These are phyloP conservation scores for Candida nitratophila DNA, from an alignment of 805 yeast species.

Conservation along the genomic window DNA sequence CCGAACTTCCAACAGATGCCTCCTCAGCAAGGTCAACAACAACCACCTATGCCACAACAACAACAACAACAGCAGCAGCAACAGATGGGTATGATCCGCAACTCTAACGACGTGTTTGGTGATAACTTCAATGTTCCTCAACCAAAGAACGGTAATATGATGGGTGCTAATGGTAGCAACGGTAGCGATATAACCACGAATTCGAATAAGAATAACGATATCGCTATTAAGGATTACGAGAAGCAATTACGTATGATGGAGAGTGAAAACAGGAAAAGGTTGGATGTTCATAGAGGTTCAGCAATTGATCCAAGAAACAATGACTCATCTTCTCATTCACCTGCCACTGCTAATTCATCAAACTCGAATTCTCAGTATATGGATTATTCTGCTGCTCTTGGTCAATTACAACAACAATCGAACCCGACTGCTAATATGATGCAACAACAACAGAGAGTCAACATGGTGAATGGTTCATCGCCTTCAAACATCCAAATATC, in stretches of 20 bases:
- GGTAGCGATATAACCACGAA: background rate
- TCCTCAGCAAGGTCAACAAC: slow-evolving; percentile 14
- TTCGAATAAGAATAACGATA: slow-evolving; percentile 2
- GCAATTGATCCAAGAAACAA: slow-evolving; percentile 10
- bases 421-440: slow-evolving; percentile 1
- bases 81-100: background rate
- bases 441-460: slow-evolving; percentile 1
- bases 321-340: slow-evolving; percentile 7
- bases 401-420: slow-evolving; percentile 16
- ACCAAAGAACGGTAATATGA: slow-evolving; percentile 5
- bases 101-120: slow-evolving; percentile 16
- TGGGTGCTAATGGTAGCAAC: slow-evolving; percentile 13
- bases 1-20: slow-evolving; percentile 21
- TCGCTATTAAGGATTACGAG: slow-evolving; percentile 76
- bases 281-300: slow-evolving; percentile 43
- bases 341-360: slow-evolving; percentile 5
- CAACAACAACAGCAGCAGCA: slow-evolving; percentile 11
- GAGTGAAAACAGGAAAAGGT: slow-evolving; percentile 63
- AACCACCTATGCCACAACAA: slow-evolving; percentile 8
- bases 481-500: background rate
- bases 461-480: background rate
- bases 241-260: slow-evolving; percentile 71
- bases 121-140: slow-evolving; percentile 3
- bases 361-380: slow-evolving; percentile 10
- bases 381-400: slow-evolving; percentile 15